Evolutionary conservation across 2,329 filamentous ascomycete genomes (phyloP).

Genomic region (Bipolaris sorokiniana): DNA sequence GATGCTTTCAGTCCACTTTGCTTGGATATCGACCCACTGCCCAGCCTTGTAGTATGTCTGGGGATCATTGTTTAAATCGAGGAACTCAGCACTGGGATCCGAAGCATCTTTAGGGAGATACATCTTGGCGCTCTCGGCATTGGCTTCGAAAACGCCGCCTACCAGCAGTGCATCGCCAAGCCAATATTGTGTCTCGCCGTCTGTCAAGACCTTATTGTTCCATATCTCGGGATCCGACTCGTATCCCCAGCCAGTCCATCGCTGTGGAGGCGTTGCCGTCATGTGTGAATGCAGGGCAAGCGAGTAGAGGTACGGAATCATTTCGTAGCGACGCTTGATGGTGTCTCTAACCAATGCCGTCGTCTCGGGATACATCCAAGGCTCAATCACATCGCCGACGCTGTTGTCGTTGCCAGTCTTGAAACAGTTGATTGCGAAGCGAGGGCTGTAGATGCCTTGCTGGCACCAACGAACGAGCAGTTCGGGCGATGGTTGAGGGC

Average conservation of each 20-base stretch:
- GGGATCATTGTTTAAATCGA: slow-evolving; percentile 68
- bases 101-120: slow-evolving; percentile 63
- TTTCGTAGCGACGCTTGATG: slow-evolving; percentile 73
- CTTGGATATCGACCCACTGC: slow-evolving; percentile 59
- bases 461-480: slow-evolving; percentile 76
- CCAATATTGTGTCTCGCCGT: slow-evolving; percentile 76
- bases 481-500: slow-evolving; percentile 73
- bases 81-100: slow-evolving; percentile 60
- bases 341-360: slow-evolving; percentile 67
- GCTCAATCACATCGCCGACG: slow-evolving; percentile 75
- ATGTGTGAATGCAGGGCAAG: slow-evolving; percentile 67
- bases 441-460: slow-evolving; percentile 70
- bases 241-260: slow-evolving; percentile 77
- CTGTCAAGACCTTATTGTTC: slow-evolving; percentile 61
- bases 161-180: slow-evolving; percentile 70
- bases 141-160: slow-evolving; percentile 70
- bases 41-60: slow-evolving; percentile 63
- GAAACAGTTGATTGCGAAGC: slow-evolving; percentile 80
- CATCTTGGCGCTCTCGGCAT: slow-evolving; percentile 59
- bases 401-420: slow-evolving; percentile 72
- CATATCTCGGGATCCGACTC: slow-evolving; percentile 71
- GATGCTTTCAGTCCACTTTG: slow-evolving; percentile 61
- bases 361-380: slow-evolving; percentile 76
- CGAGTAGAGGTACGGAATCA: slow-evolving; percentile 75
- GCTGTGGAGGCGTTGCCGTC: slow-evolving; percentile 67